Percentiles rank a stretch among this genome's conserved stretches.
phyloP scores from a whole-genome alignment of 352 stramenopile species.

The Globisporangium viniferum region DNA sequence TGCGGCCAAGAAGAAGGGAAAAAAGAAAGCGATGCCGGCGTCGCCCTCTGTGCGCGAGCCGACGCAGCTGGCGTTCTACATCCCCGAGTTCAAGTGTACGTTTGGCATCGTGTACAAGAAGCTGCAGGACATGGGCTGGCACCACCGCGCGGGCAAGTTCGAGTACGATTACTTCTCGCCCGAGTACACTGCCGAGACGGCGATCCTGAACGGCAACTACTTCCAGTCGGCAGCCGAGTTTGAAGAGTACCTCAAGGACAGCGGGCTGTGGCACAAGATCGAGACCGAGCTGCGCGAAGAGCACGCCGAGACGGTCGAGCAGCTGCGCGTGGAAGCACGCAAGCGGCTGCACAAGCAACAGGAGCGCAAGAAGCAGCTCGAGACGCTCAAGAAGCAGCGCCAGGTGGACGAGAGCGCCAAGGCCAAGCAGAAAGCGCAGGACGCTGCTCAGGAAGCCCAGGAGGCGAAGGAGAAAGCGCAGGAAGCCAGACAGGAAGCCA shows the following conservation, averaged over 20 bases:
- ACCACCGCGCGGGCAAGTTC: conserved; percentile 52
- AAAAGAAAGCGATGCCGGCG: conserved; percentile 4
- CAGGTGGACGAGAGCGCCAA: conserved; percentile 21
- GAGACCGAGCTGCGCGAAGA: conserved; percentile 50
- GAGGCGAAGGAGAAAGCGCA: conserved; percentile 3
- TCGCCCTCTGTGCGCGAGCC: conserved; percentile 14
- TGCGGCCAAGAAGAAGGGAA: conserved; percentile 21
- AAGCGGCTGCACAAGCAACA: conserved; percentile 13
- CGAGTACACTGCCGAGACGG: conserved; percentile 49
- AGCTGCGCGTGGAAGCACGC: conserved; percentile 43
- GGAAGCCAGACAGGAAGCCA: neutral
- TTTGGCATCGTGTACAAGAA: conserved; percentile 67
- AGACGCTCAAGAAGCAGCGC: conserved; percentile 24
- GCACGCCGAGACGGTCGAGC: conserved; percentile 46
- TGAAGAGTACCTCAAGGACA: conserved; percentile 58
- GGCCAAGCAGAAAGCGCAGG: conserved; percentile 11
- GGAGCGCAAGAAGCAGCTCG: conserved; percentile 18
- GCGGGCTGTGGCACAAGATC: conserved; percentile 54
- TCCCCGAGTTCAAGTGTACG: conserved; percentile 62
- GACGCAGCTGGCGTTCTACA: conserved; percentile 32
- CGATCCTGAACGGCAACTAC: conserved; percentile 55
- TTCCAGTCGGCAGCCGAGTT: conserved; percentile 62
- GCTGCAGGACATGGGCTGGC: conserved; percentile 59
- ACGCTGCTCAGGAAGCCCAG: neutral
- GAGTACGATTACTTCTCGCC: conserved; percentile 85